phyloP scores from a whole-genome alignment of 2,329 filamentous ascomycete genomes.

The Penicillium paneum region DNA sequence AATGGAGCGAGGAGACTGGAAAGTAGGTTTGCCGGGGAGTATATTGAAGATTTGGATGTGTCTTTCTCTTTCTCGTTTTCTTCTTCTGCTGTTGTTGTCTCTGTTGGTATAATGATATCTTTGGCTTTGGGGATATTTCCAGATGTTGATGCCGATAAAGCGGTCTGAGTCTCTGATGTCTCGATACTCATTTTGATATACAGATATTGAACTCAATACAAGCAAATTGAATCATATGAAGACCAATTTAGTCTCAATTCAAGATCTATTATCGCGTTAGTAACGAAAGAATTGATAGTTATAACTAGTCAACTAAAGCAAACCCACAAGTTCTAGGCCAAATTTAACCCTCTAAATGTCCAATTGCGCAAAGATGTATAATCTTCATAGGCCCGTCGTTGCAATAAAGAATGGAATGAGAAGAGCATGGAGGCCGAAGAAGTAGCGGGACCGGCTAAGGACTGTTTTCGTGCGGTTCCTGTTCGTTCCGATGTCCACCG shows the following conservation, averaged over 20 bases:
- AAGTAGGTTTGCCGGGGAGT: slow-evolving; percentile 6
- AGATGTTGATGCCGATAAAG: neutral
- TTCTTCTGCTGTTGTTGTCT: neutral
- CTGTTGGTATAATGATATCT: neutral
- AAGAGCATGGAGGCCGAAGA: neutral
- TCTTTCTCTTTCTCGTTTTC: neutral
- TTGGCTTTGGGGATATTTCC: neutral
- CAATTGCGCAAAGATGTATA: neutral
- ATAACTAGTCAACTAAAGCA: neutral
- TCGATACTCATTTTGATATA: slow-evolving; percentile 11
- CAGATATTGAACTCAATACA: neutral
- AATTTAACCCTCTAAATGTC: neutral
- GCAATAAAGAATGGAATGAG: neutral
- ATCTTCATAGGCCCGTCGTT: neutral
- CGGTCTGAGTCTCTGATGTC: neutral
- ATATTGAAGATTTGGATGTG: neutral
- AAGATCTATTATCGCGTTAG: neutral
- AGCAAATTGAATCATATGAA: neutral
- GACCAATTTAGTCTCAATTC: neutral
- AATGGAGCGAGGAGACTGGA: slow-evolving; percentile 12
- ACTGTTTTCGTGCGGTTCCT: slow-evolving; percentile 18
- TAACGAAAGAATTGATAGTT: neutral
- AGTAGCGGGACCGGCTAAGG: slow-evolving; percentile 14
- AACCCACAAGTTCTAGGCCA: neutral
- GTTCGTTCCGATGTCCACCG: slow-evolving; percentile 13